Conservation (phyloP, 805 yeast species). For the Candida silvatica region DNA sequence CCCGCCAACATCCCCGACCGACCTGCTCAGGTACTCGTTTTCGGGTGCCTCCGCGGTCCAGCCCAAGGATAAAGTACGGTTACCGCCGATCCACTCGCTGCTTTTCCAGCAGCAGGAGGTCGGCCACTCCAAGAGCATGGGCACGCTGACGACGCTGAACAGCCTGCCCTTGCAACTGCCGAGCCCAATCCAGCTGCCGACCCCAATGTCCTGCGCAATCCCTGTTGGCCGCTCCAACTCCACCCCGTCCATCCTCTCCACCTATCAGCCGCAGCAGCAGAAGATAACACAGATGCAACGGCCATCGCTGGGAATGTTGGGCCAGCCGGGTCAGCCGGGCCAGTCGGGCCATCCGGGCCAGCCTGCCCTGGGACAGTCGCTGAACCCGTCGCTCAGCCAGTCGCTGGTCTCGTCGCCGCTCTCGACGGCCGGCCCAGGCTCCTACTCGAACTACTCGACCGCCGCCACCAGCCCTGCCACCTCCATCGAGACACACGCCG, state of each 20-base stretch:
- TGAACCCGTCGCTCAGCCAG: not conserved
- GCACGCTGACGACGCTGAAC: not conserved
- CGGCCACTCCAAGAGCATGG: too few relatives aligned
- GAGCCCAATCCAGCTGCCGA: slow-evolving; percentile 1
- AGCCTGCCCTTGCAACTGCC: slow-evolving; percentile 9
- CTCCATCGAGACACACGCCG: not conserved
- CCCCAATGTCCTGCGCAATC: slow-evolving; percentile 1
- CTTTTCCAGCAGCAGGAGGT: not conserved
- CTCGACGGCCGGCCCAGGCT: not conserved
- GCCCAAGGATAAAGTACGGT: slow-evolving; percentile 1
- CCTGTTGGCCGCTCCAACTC: not conserved
- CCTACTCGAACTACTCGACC: slow-evolving; percentile 3
- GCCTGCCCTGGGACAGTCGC: not conserved
- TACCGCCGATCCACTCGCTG: slow-evolving; percentile 7
- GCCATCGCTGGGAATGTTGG: not conserved
- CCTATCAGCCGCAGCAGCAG: not conserved
- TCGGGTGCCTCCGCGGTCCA: not conserved
- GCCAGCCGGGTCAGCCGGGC: not conserved
- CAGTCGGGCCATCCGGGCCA: not conserved
- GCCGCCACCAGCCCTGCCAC: slow-evolving; percentile 1
- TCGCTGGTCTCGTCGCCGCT: not conserved
- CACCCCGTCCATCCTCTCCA: not conserved
- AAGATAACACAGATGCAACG: not conserved
- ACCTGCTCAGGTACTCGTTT: not conserved
- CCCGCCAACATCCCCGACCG: not conserved